Base-by-base conservation (phyloP, 192 early-diverging fungal genomes). In the Umbelopsis isabellina region DNA sequence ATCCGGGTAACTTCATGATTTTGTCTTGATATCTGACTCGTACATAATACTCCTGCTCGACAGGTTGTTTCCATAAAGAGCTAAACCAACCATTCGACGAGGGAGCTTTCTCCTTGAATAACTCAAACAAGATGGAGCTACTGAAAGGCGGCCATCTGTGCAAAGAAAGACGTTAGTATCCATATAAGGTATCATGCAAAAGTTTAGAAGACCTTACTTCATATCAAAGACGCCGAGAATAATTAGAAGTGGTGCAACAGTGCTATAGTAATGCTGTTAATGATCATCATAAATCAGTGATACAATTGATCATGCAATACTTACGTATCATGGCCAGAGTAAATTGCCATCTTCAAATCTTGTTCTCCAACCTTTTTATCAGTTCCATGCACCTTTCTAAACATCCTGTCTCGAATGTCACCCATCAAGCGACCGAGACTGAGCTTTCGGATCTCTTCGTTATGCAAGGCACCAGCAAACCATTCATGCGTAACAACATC, bases 111-210 rank as follows among this genome's bases (percentile, higher is more conserved):
- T 77, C 46, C 37, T 81, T 72, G 47, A 79, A 78, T 30, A 82
- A 50, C 64, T 82, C 80, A 51, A 82, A 79, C 20, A 76, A 67
- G 45, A 82, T 41, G 16, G 71, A 50, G 46, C 77, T 76, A 20
- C 74, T 75, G 47, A 82, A 82, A 16, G 77, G 77, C 13, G 80
- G 80, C 80, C 80, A 82, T 71, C 79, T 80, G 51, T 33, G 35
- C 2, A 6, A 51, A 16, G 18, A 22, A n/a, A 22, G 48, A 25
- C 47, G 30, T 44, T 53, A 25, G 22, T 71, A 20, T 46, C 18
- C 25, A 33, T 33, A 9, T 30, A 21, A 11, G 15, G 47, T 49
- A 13, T 11, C 5, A 65, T 30, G 27, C 3, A 35, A 18, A 22
- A 12, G 44, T 49, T 27, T 12, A 9, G 25, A 13, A 41, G 3